phyloP scores from a whole-genome alignment of 2,329 filamentous ascomycete genomes.

The Talaromyces sp. region DNA sequence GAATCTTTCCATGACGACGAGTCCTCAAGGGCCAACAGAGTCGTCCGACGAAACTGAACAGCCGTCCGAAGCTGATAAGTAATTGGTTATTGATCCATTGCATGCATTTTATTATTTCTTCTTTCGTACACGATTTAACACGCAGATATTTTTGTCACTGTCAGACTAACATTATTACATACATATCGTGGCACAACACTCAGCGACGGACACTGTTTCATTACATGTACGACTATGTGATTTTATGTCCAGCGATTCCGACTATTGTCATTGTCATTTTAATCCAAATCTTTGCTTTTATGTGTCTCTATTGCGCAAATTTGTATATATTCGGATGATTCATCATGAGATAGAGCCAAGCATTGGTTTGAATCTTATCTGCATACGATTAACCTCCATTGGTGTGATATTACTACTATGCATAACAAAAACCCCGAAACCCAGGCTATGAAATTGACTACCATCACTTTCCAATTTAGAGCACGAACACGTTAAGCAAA shows the following conservation, averaged over 20 bases:
- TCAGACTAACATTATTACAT: not conserved
- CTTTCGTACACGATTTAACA: not conserved
- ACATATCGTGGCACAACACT: not conserved
- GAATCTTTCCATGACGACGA: constrained; percentile 4
- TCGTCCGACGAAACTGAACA: constrained; percentile 16
- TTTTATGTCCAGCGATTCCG: not conserved
- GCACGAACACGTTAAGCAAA: not conserved
- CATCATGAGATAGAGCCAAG: not conserved
- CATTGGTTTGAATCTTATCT: not conserved
- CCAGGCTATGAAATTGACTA: not conserved
- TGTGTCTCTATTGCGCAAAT: not conserved
- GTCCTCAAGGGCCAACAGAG: constrained; percentile 4
- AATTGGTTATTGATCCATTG: not conserved
- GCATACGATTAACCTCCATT: not conserved
- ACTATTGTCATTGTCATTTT: not conserved
- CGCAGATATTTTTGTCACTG: not conserved
- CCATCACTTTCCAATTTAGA: not conserved
- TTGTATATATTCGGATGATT: not conserved
- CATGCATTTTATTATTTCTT: not conserved
- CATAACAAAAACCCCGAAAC: not conserved
- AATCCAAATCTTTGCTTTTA: not conserved
- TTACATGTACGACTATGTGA: constrained; percentile 6
- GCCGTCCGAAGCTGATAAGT: not conserved
- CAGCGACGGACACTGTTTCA: not conserved
- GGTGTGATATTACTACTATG: not conserved